These are phyloP conservation scores for Ogataea nonfermentans DNA, from an alignment of 805 yeast genomes.

Conservation along the genomic window DNA sequence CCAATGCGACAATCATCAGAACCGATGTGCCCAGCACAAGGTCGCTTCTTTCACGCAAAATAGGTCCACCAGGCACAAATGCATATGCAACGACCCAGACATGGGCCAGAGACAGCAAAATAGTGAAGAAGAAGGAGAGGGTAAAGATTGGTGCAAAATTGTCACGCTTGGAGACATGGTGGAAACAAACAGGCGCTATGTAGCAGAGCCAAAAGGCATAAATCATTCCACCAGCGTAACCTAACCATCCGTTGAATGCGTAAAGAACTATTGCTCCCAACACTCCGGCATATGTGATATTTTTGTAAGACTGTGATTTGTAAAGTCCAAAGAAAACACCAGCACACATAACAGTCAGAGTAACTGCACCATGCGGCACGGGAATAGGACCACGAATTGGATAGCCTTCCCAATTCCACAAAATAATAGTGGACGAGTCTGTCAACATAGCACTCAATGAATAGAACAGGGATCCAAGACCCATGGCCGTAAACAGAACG, in stretches of 20 bases:
- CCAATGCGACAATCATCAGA: slow-evolving; percentile 47
- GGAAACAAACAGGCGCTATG: slow-evolving; percentile 58
- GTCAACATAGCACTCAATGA: slow-evolving; percentile 70
- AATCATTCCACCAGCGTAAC: slow-evolving; percentile 69
- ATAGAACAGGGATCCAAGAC: slow-evolving; percentile 76
- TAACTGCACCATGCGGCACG: slow-evolving; percentile 73
- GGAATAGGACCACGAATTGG: slow-evolving; percentile 87
- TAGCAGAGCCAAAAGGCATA: slow-evolving; percentile 61
- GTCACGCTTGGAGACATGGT: slow-evolving; percentile 37
- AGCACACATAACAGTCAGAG: slow-evolving; percentile 54
- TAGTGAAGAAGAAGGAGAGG: slow-evolving; percentile 46
- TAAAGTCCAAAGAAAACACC: slow-evolving; percentile 53
- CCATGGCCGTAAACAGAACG: slow-evolving; percentile 52
- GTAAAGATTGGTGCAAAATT: slow-evolving; percentile 55
- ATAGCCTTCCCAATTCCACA: slow-evolving; percentile 97
- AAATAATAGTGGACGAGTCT: slow-evolving; percentile 82
- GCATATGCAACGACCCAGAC: slow-evolving; percentile 99
- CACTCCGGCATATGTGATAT: slow-evolving; percentile 38
- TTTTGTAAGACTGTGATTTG: slow-evolving; percentile 29
- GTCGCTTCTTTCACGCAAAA: slow-evolving; percentile 86
- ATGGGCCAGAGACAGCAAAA: slow-evolving; percentile 68
- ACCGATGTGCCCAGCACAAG: slow-evolving; percentile 61
- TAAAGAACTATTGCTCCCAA: slow-evolving; percentile 53
- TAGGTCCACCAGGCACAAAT: slow-evolving; percentile 91
- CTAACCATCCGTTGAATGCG: slow-evolving; percentile 61